Percentiles rank a stretch among this genome's conserved stretches.
Evolutionary conservation across 805 yeast species (phyloP).

Genomic region (Brettanomyces sp.): DNA sequence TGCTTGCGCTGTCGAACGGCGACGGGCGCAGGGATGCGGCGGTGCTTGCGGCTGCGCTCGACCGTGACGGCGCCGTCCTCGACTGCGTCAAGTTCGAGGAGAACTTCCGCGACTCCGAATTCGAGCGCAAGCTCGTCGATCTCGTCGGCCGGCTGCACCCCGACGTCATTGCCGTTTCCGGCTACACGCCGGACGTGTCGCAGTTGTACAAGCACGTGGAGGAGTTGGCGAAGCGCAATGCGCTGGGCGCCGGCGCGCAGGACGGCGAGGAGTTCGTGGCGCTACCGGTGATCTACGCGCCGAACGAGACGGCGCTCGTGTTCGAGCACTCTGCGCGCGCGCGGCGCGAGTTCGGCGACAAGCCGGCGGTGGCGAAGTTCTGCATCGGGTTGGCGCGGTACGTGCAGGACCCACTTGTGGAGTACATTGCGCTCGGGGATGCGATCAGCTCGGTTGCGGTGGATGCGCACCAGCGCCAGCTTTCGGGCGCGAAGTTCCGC

Average conservation of each 20-base stretch:
- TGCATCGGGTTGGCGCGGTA: conserved; percentile 87
- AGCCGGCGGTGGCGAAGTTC: conserved; percentile 70
- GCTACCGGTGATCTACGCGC: conserved; percentile 71
- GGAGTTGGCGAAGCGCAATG: conserved; percentile 34
- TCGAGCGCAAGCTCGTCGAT: conserved; percentile 52
- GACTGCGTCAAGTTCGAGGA: conserved; percentile 74
- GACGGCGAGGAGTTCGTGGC: conserved; percentile 22
- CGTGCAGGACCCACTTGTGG: conserved; percentile 86
- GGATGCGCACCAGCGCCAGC: conserved; percentile 58
- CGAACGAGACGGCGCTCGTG: conserved; percentile 87
- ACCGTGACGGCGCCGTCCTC: conserved; percentile 70
- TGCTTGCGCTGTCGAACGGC: conserved; percentile 76
- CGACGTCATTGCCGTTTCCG: conserved; percentile 85
- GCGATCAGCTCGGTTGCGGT: conserved; percentile 62
- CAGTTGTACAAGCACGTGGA: conserved; percentile 47
- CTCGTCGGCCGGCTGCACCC: conserved; percentile 62
- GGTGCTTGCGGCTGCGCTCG: conserved; percentile 69
- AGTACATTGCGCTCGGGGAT: conserved; percentile 73
- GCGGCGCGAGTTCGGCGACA: conserved; percentile 69
- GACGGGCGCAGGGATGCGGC: conserved; percentile 83
- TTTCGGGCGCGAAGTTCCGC: conserved; percentile 52
- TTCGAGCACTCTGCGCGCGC: conserved; percentile 77
- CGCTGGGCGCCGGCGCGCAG: not conserved
- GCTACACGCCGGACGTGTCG: conserved; percentile 69
- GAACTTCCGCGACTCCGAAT: conserved; percentile 56